These are phyloP conservation scores for Staphylotrichum longicolle DNA, from an alignment of 495 filamentous ascomycete genomes.

Conservation along the genomic window DNA sequence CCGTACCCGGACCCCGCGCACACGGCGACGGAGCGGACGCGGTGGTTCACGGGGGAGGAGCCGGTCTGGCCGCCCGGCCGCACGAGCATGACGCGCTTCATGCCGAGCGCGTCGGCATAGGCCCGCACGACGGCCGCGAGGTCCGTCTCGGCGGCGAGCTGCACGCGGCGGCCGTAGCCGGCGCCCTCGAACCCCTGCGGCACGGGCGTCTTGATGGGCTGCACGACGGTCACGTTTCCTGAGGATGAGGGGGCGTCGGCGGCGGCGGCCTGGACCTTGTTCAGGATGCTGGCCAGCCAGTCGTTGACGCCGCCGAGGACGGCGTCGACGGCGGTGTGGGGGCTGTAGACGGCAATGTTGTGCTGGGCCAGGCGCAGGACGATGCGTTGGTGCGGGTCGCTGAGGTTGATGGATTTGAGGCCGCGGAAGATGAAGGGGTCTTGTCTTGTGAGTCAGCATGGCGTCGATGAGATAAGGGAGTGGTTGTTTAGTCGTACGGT, in stretches of 20 bases:
- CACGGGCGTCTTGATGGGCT: slow-evolving; percentile 37
- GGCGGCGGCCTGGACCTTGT: too few species aligned
- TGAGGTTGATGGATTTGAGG: slow-evolving; percentile 80
- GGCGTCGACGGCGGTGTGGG: slow-evolving; percentile 92
- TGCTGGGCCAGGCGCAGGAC: slow-evolving; percentile 79
- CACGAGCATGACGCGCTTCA: slow-evolving; percentile 44
- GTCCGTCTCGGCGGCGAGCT: slow-evolving; percentile 56
- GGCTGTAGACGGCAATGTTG: slow-evolving; percentile 93
- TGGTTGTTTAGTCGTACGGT: slow-evolving; percentile 57
- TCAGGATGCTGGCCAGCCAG: slow-evolving; percentile 84
- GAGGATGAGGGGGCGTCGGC: too few species aligned
- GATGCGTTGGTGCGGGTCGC: slow-evolving; percentile 80
- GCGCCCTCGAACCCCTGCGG: slow-evolving; percentile 59
- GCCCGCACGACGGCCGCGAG: slow-evolving; percentile 60
- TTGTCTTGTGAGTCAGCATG: slow-evolving; percentile 33
- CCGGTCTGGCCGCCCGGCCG: slow-evolving; percentile 27
- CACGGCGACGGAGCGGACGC: slow-evolving; percentile 49
- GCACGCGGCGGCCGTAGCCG: slow-evolving; percentile 75
- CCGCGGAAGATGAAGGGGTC: slow-evolving; percentile 95
- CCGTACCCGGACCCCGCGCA: slow-evolving; percentile 83
- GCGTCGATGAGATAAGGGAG: not conserved
- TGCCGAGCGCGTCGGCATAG: slow-evolving; percentile 38
- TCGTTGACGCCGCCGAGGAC: slow-evolving; percentile 83
- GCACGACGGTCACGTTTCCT: slow-evolving; percentile 33
- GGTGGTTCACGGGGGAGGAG: slow-evolving; percentile 7